Evolutionary conservation across 345 rosid species (phyloP).

Genomic region (Eucalyptus victrix): DNA sequence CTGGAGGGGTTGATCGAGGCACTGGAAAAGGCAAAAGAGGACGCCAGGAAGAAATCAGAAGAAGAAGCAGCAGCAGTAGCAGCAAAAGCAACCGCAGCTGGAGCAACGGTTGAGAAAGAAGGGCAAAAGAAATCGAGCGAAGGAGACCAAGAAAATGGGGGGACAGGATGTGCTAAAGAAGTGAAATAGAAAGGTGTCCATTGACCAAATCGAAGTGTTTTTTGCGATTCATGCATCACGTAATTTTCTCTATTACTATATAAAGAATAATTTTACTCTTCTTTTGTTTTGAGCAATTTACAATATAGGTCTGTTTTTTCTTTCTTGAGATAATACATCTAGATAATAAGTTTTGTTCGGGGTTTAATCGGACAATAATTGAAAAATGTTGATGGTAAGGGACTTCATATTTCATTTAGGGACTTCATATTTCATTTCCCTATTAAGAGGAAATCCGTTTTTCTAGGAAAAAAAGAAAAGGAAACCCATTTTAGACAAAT

Average conservation of each 20-base stretch:
- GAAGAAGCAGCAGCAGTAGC: not conserved
- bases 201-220: not conserved
- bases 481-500: too few species aligned
- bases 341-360: not conserved
- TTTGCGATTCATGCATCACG: not conserved
- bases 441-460: not conserved
- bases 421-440: not conserved
- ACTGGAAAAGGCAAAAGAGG: slow-evolving; percentile 9
- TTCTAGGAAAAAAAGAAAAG: too few species aligned
- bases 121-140: not conserved
- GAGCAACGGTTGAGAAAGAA: not conserved
- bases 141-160: not conserved
- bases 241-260: not conserved
- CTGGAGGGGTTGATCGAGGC: slow-evolving; percentile 10
- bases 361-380: not conserved
- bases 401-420: not conserved
- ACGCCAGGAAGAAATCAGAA: not conserved
- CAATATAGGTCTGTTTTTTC: not conserved
- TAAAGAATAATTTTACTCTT: not conserved
- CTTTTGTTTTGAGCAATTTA: not conserved
- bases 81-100: not conserved
- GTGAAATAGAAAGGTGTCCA: not conserved
- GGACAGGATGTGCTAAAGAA: not conserved
- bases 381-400: not conserved
- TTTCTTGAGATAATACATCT: not conserved